These are phyloP conservation scores for Aspergillus amoenus DNA, from an alignment of 2,329 filamentous ascomycete genomes.

Conservation along the genomic window DNA sequence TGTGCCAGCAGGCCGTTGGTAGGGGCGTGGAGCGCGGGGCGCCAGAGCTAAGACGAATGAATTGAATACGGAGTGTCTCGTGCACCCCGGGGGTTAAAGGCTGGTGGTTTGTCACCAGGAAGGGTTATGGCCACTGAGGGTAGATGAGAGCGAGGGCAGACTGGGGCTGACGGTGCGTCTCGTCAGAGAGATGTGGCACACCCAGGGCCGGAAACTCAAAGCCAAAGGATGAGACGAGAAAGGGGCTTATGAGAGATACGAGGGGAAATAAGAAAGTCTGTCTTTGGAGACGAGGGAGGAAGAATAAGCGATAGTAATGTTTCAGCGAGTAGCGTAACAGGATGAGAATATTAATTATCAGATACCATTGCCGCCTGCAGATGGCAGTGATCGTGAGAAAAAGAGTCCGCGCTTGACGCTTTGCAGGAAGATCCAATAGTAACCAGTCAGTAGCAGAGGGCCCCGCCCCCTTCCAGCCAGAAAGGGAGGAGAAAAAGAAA, in stretches of 20 bases:
- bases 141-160: conserved; percentile 1
- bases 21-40: background rate
- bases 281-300: conserved; percentile 14
- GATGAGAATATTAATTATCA: conserved; percentile 11
- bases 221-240: background rate
- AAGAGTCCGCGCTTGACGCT: conserved; percentile 10
- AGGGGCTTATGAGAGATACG: conserved; percentile 2
- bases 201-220: background rate
- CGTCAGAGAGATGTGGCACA: background rate
- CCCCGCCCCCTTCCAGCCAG: background rate
- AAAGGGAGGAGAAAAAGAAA: background rate
- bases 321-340: conserved; percentile 17
- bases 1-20: background rate
- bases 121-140: background rate
- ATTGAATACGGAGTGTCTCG: background rate
- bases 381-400: conserved; percentile 11
- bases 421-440: conserved; percentile 8
- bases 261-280: conserved; percentile 4
- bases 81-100: background rate
- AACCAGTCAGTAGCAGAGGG: conserved; percentile 6
- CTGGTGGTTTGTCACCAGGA: background rate
- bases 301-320: conserved; percentile 18
- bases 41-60: background rate
- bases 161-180: conserved; percentile 1
- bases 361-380: conserved; percentile 16